These are phyloP conservation scores for Rauvolfia tetraphylla DNA, from an alignment of 257 asterid genomes.

Conservation along the genomic window DNA sequence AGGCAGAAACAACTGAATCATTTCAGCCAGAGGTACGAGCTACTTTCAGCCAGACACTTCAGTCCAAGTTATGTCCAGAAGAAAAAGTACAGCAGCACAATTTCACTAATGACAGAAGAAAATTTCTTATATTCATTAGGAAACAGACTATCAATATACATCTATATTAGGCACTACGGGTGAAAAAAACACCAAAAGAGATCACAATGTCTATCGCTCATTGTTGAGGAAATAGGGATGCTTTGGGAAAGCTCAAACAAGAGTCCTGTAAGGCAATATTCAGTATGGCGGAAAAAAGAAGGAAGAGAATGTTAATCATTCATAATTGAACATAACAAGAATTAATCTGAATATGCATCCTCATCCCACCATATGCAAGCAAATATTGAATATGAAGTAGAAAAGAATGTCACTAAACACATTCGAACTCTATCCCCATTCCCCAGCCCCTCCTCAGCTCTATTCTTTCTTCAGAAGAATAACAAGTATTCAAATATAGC, in stretches of 20 bases:
- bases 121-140: not conserved
- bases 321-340: not conserved
- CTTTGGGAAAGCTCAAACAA: not conserved
- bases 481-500: not conserved
- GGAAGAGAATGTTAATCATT: not conserved
- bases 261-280: not conserved
- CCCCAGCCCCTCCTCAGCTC: not conserved
- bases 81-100: constrained; percentile 1
- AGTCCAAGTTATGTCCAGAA: not conserved
- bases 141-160: not conserved
- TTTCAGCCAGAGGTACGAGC: constrained; percentile 24
- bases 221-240: not conserved
- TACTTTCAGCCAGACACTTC: constrained; percentile 17
- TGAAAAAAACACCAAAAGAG: not conserved
- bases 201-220: not conserved
- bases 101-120: not conserved
- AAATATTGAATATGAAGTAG: not conserved
- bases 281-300: not conserved
- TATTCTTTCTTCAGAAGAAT: not conserved
- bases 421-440: not conserved
- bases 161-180: not conserved
- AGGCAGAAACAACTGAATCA: constrained; percentile 65
- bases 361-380: not conserved
- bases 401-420: not conserved
- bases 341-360: not conserved